Percentiles rank a stretch among this genome's conserved stretches.
Conservation (phyloP, 208 protist species). For the Leishmania guyanensis region DNA sequence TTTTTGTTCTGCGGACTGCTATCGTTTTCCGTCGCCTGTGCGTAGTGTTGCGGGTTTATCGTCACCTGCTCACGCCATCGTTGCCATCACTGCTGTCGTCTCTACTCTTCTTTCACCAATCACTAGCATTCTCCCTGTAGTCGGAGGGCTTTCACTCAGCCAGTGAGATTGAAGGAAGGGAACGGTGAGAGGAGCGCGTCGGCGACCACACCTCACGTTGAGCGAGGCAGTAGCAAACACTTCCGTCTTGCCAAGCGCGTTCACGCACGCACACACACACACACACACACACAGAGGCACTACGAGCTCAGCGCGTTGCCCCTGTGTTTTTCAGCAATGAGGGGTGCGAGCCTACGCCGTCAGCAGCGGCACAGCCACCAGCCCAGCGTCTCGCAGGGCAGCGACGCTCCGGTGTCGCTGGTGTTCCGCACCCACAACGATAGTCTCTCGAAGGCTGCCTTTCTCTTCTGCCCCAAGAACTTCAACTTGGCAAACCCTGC, state of each 20-base stretch:
- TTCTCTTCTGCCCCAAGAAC: conserved; percentile 82
- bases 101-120: no score
- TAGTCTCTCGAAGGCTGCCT: conserved; percentile 54
- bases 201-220: neutral
- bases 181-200: neutral
- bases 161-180: neutral
- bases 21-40: no score
- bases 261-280: neutral
- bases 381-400: conserved; percentile 34
- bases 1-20: no score
- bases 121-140: no score
- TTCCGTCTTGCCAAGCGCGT: neutral
- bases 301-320: neutral
- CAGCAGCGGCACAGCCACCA: conserved; percentile 44
- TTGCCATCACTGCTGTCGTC: no score
- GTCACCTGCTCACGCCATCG: no score
- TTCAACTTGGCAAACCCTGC: conserved; percentile 47
- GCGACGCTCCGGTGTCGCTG: conserved; percentile 64
- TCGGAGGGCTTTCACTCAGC: neutral
- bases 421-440: conserved; percentile 80
- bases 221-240: neutral
- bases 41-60: no score
- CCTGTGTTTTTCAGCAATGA: conserved; percentile 16
- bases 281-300: neutral
- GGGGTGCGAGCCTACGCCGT: conserved; percentile 41